Percentiles rank a stretch among this genome's conserved stretches.
Conservation (phyloP, 495 filamentous ascomycete genomes). For the Hypoxylon fragiforme region DNA sequence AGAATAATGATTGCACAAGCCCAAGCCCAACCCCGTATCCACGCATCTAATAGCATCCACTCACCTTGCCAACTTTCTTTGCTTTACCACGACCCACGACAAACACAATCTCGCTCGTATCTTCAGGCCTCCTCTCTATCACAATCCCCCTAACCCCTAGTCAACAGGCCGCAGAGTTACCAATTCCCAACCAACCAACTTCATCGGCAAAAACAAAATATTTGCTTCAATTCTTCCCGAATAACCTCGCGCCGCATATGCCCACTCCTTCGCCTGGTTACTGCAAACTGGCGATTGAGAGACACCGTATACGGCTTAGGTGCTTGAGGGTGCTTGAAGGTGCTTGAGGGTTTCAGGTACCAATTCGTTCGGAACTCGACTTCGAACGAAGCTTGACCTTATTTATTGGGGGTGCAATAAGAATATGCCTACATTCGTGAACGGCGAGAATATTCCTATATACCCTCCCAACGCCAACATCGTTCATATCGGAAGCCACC, state of each 20-base stretch:
- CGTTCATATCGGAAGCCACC: constrained; percentile 41
- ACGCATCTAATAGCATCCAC: neutral
- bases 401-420: neutral
- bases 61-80: neutral
- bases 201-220: constrained; percentile 9
- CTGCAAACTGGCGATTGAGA: neutral
- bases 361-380: constrained; percentile 10
- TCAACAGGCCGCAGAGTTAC: neutral
- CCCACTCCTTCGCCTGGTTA: constrained; percentile 21
- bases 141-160: neutral
- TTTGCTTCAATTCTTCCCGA: neutral
- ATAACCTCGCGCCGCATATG: constrained; percentile 3
- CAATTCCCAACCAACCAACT: constrained; percentile 5
- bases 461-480: constrained; percentile 46
- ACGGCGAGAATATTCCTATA: constrained; percentile 53
- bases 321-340: too few relatives aligned
- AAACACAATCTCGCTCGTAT: neutral
- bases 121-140: neutral
- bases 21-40: neutral
- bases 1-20: neutral
- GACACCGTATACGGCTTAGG: neutral
- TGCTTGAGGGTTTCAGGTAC: constrained; percentile 34
- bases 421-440: constrained; percentile 63
- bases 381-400: constrained; percentile 21
- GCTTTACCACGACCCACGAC: neutral